Base-by-base conservation (phyloP, 2,329 filamentous ascomycete species). In the Colletotrichum spinosum region DNA sequence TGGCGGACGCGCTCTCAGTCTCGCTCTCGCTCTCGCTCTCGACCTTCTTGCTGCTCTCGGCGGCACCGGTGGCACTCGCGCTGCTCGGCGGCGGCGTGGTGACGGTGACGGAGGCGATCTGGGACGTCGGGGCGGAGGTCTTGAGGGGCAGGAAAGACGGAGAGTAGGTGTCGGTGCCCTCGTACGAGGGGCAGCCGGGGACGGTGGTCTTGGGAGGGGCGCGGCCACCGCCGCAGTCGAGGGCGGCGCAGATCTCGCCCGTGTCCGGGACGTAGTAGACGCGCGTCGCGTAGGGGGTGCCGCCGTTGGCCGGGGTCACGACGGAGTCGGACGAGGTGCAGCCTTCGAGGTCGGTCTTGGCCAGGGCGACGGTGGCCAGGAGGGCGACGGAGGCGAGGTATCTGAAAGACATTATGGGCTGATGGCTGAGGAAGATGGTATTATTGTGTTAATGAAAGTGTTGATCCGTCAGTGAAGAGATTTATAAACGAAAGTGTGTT, bases 141-240 rank as follows among this genome's bases (percentile, higher is more conserved):
- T 72, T 69, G 46, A 71, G 68, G 53, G 79, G 70, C 52, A 88
- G 75, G 75, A 79, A 89, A 49, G 73, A 78, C 8, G 86, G 84
- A 60, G 79, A 80, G 75, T 87, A 86, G 11, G 82, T 84, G 7
- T 78, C 84, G 34, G 86, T 87, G 68, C 87, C 88, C 2, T 73
- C 70, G 79, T 90, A 90, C 4, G 60, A 71, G 2, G 76, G 72
- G 72, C 89, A 92, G 2, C 88, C 89, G 1, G 89, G 89, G 25
- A 88, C 84, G 34, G 82, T 84, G 13, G 84, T 87, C 80, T 88
- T 90, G 66, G 87, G 85, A 3, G 89, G 87, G 8, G 88, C 89
- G 50, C 85, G 82, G 60, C 88, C 89, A 69, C 89, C 89, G 63
- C 89, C 89, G 76, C 89, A 91, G 83, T 91, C 89, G 69, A 88